These are phyloP conservation scores for Geotrichum australiense DNA, from an alignment of 1,139 yeast genomes.

Conservation along the genomic window DNA sequence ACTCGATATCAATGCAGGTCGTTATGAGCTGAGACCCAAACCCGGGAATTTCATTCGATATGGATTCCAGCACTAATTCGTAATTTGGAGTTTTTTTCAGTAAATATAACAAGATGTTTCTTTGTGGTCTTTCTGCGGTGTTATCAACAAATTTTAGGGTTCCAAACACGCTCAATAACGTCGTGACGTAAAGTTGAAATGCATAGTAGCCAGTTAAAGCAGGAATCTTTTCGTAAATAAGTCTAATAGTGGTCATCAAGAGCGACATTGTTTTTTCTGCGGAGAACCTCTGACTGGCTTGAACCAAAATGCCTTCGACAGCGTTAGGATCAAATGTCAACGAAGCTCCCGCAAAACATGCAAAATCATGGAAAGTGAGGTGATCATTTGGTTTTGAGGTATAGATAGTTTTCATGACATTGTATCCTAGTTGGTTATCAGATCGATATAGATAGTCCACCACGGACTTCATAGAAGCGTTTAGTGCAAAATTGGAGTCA, in stretches of 20 bases:
- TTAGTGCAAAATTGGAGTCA: not conserved
- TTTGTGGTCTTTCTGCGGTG: slow-evolving; percentile 16
- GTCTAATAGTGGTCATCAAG: slow-evolving; percentile 13
- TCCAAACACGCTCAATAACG: slow-evolving; percentile 15
- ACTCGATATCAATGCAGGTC: slow-evolving; percentile 20
- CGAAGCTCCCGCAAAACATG: slow-evolving; percentile 7
- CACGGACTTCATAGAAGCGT: slow-evolving; percentile 2
- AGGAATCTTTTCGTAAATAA: slow-evolving; percentile 2
- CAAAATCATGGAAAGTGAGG: slow-evolving; percentile 16
- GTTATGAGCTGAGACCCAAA: slow-evolving; percentile 20
- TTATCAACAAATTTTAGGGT: slow-evolving; percentile 29
- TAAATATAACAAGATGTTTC: slow-evolving; percentile 16
- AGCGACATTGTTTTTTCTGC: slow-evolving; percentile 11
- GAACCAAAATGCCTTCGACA: slow-evolving; percentile 6
- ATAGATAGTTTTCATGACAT: slow-evolving; percentile 6
- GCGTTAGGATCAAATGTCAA: slow-evolving; percentile 8
- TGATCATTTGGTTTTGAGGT: slow-evolving; percentile 4
- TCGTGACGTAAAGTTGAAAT: slow-evolving; percentile 12
- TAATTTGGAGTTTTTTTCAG: slow-evolving; percentile 8
- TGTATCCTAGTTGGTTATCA: not conserved
- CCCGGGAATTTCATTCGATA: slow-evolving; percentile 12
- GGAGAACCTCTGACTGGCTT: slow-evolving; percentile 11
- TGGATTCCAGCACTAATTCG: slow-evolving; percentile 4
- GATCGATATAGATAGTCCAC: slow-evolving; percentile 5
- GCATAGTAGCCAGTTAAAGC: slow-evolving; percentile 6